A percentile compares a stretch with the other conserved stretches of the same genome.
Conservation (phyloP, 78 protist species). For the Guillardia theta region DNA sequence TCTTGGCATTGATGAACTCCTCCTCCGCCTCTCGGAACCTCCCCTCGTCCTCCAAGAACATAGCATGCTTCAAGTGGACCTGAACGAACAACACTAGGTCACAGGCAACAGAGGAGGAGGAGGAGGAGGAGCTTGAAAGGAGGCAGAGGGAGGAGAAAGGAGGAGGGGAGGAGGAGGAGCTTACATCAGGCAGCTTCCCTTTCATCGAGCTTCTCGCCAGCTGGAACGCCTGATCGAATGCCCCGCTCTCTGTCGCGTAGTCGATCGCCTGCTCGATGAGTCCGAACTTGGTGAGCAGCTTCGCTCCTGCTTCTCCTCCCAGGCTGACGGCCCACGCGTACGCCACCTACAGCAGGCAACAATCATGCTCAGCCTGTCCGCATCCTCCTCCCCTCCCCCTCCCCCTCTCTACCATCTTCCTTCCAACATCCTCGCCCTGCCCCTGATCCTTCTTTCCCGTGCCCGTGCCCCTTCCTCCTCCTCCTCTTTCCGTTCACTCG, state of each 20-base stretch:
- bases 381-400: too few relatives aligned
- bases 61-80: conserved; percentile 76
- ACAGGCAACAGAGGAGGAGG: too few relatives aligned
- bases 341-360: conserved; percentile 30
- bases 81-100: too few relatives aligned
- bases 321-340: conserved; percentile 61
- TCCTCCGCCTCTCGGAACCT: conserved; percentile 59
- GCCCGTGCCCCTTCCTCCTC: too few relatives aligned
- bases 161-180: too few relatives aligned
- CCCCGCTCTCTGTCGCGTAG: conserved; percentile 58
- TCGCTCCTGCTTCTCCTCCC: conserved; percentile 79
- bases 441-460: too few relatives aligned
- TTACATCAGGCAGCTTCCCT: conserved; percentile 60
- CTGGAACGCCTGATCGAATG: conserved; percentile 52
- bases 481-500: too few relatives aligned
- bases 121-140: too few relatives aligned
- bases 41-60: conserved; percentile 77
- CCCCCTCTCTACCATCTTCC: too few relatives aligned
- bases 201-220: conserved; percentile 30
- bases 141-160: too few relatives aligned
- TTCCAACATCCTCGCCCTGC: too few relatives aligned
- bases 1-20: conserved; percentile 66
- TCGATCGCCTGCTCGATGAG: conserved; percentile 76
- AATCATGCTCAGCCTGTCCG: too few relatives aligned
- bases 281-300: conserved; percentile 72